Conservation (phyloP, 768 basidiomycete genomes). For the Lactarius sp. region DNA sequence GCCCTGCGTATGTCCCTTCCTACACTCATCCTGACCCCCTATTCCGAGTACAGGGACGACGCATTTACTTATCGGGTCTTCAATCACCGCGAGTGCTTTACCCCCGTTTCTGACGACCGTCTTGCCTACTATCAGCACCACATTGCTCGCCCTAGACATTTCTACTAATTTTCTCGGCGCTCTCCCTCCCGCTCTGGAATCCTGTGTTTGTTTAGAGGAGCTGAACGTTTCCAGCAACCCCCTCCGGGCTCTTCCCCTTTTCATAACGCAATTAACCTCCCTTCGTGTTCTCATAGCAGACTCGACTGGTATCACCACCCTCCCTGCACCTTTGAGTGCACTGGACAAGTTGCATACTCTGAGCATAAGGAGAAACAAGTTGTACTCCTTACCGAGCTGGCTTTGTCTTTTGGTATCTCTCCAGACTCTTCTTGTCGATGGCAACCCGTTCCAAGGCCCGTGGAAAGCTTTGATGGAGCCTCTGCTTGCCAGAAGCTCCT, state of each 20-base stretch:
- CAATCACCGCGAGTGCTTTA: constrained; percentile 69
- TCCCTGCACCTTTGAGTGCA: constrained; percentile 69
- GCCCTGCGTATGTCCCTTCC: constrained; percentile 27
- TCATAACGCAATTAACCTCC: constrained; percentile 68
- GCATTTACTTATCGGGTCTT: constrained; percentile 86
- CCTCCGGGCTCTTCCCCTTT: constrained; percentile 85
- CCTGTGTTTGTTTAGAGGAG: constrained; percentile 82
- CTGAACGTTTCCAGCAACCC: constrained; percentile 91
- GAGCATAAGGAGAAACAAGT: constrained; percentile 82
- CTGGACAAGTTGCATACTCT: constrained; percentile 83
- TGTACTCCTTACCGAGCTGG: constrained; percentile 91
- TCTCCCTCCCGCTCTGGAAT: constrained; percentile 76
- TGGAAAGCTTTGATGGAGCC: constrained; percentile 90
- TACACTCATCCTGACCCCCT: neutral
- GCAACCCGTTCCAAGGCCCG: constrained; percentile 91
- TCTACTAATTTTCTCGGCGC: constrained; percentile 82
- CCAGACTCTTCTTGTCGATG: constrained; percentile 87
- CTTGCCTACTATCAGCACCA: constrained; percentile 67
- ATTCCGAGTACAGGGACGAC: constrained; percentile 64
- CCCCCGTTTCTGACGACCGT: constrained; percentile 65
- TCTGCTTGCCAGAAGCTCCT: constrained; percentile 58
- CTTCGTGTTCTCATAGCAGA: constrained; percentile 93
- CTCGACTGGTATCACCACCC: constrained; percentile 69
- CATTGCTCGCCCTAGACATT: constrained; percentile 89
- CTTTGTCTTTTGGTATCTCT: constrained; percentile 80